Percentiles rank a stretch among this genome's conserved stretches.
Evolutionary conservation across 768 basidiomycete species (phyloP).

Genomic region (Ramaria sp.): DNA sequence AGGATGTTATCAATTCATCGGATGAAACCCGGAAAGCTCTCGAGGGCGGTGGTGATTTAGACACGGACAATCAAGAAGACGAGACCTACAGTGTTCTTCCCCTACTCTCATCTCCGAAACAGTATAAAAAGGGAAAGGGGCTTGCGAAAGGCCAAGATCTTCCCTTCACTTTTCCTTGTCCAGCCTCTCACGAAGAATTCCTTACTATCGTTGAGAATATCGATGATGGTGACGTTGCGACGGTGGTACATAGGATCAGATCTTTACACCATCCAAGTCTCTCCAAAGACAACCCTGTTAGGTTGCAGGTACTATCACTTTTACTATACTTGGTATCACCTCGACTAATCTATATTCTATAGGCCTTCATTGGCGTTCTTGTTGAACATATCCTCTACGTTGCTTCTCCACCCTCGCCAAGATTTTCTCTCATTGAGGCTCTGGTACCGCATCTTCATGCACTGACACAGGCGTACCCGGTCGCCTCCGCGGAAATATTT

Average conservation of each 20-base stretch:
- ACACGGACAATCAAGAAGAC: slow-evolving; percentile 22
- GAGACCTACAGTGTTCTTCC: slow-evolving; percentile 21
- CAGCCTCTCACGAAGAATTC: slow-evolving; percentile 77
- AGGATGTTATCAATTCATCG: slow-evolving; percentile 15
- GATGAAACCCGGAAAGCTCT: slow-evolving; percentile 27
- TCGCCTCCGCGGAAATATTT: slow-evolving; percentile 68
- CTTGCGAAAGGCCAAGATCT: slow-evolving; percentile 41
- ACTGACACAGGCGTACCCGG: slow-evolving; percentile 72
- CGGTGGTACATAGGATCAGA: slow-evolving; percentile 82
- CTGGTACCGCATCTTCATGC: slow-evolving; percentile 72
- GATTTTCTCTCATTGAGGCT: slow-evolving; percentile 45
- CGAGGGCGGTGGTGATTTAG: slow-evolving; percentile 26
- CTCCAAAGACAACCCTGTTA: slow-evolving; percentile 84
- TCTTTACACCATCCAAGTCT: slow-evolving; percentile 87
- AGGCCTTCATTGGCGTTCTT: slow-evolving; percentile 69
- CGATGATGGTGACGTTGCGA: slow-evolving; percentile 60
- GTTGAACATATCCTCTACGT: slow-evolving; percentile 82
- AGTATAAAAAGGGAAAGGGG: slow-evolving; percentile 18
- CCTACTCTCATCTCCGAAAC: slow-evolving; percentile 24
- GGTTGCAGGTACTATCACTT: slow-evolving; percentile 64
- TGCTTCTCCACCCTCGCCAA: slow-evolving; percentile 50
- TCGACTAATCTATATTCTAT: neutral
- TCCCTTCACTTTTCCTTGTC: slow-evolving; percentile 90
- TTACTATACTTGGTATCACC: neutral
- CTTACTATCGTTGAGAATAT: slow-evolving; percentile 68